These are phyloP conservation scores for Tolypocladium capitatum DNA, from an alignment of 2,329 filamentous ascomycete species.

Conservation along the genomic window DNA sequence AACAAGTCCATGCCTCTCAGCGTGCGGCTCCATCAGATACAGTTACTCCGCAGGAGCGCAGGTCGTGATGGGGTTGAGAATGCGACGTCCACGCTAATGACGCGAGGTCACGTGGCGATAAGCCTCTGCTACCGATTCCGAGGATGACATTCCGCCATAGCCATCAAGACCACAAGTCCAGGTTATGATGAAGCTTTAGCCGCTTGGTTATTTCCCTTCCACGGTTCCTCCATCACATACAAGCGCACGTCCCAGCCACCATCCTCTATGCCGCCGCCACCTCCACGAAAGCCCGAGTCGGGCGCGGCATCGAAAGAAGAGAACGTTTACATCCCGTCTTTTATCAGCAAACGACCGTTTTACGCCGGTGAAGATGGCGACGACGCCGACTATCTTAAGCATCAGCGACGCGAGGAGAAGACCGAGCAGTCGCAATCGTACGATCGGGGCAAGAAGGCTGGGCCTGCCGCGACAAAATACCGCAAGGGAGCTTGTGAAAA, in stretches of 20 bases:
- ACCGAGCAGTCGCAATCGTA: constrained; percentile 78
- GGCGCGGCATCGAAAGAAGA: constrained; percentile 58
- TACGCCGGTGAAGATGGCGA: constrained; percentile 73
- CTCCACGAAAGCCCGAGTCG: constrained; percentile 20
- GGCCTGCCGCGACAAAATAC: constrained; percentile 86
- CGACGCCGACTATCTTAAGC: constrained; percentile 81
- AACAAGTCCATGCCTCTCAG: constrained; percentile 48
- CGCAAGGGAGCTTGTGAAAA: constrained; percentile 98
- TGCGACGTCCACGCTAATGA: no score
- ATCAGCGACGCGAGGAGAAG: constrained; percentile 60
- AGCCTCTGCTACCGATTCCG: no score
- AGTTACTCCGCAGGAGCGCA: no score
- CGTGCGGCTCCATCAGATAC: constrained; percentile 8
- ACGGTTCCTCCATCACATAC: background rate
- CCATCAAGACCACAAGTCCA: background rate
- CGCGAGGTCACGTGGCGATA: constrained; percentile 17
- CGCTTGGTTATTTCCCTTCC: background rate
- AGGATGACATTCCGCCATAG: background rate
- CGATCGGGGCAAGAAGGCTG: constrained; percentile 71
- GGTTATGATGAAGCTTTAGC: background rate
- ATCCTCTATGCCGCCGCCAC: constrained; percentile 4
- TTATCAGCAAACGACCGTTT: constrained; percentile 96
- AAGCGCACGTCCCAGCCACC: background rate
- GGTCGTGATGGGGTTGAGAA: no score
- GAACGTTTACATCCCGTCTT: constrained; percentile 96